Evolutionary conservation across 371 early-diverging fungal genomes (phyloP).

Genomic region (Mucor circinelloides): DNA sequence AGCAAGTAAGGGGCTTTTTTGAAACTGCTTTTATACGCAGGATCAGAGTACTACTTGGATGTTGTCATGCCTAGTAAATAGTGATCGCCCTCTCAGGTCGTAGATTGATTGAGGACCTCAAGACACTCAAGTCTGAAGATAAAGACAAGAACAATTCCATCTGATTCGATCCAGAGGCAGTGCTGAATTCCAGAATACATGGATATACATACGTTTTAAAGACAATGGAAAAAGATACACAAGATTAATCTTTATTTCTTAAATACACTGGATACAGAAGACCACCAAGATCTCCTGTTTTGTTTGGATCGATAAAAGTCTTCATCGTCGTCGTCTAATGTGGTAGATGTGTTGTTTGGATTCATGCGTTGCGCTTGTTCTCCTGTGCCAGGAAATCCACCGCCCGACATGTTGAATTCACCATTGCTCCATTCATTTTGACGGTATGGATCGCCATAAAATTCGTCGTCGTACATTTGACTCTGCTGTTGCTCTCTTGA

Average conservation of each 20-base stretch:
- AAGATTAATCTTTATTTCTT: neutral
- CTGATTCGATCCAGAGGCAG: too few species aligned
- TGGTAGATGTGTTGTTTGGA: neutral
- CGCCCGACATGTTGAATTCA: slow-evolving; percentile 14
- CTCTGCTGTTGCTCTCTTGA: slow-evolving; percentile 16
- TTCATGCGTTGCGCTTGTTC: slow-evolving; percentile 18
- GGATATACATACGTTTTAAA: too few species aligned
- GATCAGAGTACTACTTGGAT: too few species aligned
- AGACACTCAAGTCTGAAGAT: too few species aligned
- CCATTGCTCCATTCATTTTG: slow-evolving; percentile 25
- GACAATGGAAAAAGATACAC: too few species aligned
- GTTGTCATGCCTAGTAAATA: too few species aligned
- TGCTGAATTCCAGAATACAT: neutral
- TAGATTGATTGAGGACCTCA: too few species aligned
- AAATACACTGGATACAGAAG: slow-evolving; percentile 15
- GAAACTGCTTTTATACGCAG: neutral
- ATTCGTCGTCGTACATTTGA: slow-evolving; percentile 31
- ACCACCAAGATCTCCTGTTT: slow-evolving; percentile 23
- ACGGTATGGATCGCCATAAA: slow-evolving; percentile 30
- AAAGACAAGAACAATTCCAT: too few species aligned
- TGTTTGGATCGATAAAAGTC: slow-evolving; percentile 17
- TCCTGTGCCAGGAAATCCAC: slow-evolving; percentile 26
- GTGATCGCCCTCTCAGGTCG: too few species aligned
- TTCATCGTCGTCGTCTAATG: slow-evolving; percentile 18
- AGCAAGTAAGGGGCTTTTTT: neutral